phyloP scores from a whole-genome alignment of 2,329 filamentous ascomycete genomes.

The Colletotrichum graminicola region DNA sequence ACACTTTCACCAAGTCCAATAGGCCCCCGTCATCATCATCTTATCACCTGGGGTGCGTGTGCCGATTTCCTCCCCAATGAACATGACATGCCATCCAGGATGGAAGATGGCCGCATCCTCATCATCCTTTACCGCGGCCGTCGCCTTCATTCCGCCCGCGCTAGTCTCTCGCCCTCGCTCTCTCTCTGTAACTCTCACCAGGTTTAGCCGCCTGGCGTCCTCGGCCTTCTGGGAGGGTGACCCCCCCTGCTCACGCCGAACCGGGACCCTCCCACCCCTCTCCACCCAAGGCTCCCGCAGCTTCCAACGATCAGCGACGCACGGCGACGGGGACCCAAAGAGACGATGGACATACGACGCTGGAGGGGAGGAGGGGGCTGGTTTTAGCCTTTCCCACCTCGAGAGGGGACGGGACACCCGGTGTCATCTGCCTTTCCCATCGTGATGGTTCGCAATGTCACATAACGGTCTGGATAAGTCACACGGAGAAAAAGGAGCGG shows the following conservation, averaged over 20 bases:
- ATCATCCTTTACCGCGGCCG: background rate
- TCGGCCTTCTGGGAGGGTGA: background rate
- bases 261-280: too few species aligned
- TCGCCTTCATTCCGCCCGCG: background rate
- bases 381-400: conserved; percentile 1
- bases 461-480: background rate
- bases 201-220: background rate
- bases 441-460: conserved; percentile 5
- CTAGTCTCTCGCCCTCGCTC: background rate
- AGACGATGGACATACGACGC: background rate
- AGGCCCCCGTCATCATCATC: conserved; percentile 2
- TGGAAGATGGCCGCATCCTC: background rate
- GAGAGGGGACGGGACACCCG: background rate
- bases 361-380: too few species aligned
- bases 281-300: background rate
- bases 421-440: background rate
- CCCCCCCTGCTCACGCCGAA: background rate
- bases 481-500: background rate
- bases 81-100: background rate
- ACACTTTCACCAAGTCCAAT: background rate
- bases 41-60: conserved; percentile 7
- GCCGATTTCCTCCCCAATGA: conserved; percentile 2
- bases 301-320: conserved; percentile 15
- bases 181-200: background rate
- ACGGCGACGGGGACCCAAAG: background rate